phyloP scores from a whole-genome alignment of 306 rosid species.

The Ormosia semicastrata region DNA sequence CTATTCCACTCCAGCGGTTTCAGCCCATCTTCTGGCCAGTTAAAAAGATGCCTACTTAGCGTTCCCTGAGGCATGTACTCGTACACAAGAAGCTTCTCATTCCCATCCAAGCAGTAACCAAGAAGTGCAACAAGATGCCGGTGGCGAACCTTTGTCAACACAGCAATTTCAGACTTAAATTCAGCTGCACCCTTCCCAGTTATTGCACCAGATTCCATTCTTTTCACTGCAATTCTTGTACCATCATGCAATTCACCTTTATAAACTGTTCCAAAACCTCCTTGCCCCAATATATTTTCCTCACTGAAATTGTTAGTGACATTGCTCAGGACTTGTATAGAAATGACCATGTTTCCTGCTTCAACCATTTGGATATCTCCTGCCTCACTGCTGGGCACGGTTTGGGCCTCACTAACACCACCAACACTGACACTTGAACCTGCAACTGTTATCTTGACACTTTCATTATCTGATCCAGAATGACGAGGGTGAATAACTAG shows the following conservation, averaged over 20 bases:
- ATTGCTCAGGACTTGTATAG: constrained; percentile 77
- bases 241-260: constrained; percentile 91
- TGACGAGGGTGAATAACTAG: constrained; percentile 80
- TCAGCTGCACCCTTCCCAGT: constrained; percentile 72
- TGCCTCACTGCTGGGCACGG: constrained; percentile 51
- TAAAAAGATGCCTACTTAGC: constrained; percentile 73
- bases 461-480: constrained; percentile 81
- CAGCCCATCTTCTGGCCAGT: constrained; percentile 84
- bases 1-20: constrained; percentile 75
- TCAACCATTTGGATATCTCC: constrained; percentile 91
- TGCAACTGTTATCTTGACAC: constrained; percentile 87
- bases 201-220: constrained; percentile 86
- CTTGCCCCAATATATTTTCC: constrained; percentile 75
- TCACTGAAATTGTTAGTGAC: constrained; percentile 75
- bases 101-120: constrained; percentile 92
- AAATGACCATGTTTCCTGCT: constrained; percentile 90
- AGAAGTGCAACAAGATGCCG: constrained; percentile 88
- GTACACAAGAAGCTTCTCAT: constrained; percentile 82
- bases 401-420: constrained; percentile 57
- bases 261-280: constrained; percentile 85
- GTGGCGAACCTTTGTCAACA: constrained; percentile 90
- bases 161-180: constrained; percentile 84
- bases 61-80: constrained; percentile 97
- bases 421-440: constrained; percentile 91
- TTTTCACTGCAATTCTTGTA: constrained; percentile 79